Percentiles rank a stretch among this genome's conserved stretches.
Evolutionary conservation across 1,284 basidiomycete genomes (phyloP).

Genomic region (Athelia sp.): DNA sequence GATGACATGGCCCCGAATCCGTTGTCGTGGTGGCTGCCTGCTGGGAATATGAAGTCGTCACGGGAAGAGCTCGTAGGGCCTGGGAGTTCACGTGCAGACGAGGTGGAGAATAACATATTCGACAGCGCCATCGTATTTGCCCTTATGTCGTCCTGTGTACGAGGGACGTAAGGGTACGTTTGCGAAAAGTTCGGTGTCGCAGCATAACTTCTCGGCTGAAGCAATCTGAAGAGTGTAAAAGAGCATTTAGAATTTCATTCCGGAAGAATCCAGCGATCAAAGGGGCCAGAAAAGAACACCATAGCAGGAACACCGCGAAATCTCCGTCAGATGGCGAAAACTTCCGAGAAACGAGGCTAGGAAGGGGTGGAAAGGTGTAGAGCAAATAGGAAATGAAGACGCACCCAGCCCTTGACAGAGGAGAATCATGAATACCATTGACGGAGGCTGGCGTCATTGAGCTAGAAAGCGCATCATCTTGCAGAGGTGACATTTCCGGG

Average conservation of each 20-base stretch:
- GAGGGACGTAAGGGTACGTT: conserved; percentile 27
- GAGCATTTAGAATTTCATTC: neutral
- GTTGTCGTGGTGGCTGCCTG: neutral
- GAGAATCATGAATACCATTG: conserved; percentile 29
- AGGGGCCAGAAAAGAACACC: neutral
- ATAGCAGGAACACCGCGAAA: neutral
- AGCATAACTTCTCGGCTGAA: conserved; percentile 32
- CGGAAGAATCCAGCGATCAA: neutral
- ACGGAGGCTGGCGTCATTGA: conserved; percentile 16
- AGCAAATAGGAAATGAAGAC: conserved; percentile 16
- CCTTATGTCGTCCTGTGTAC: conserved; percentile 60
- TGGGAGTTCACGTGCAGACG: conserved; percentile 15
- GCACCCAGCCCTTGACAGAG: conserved; percentile 50
- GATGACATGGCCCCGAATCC: too few species aligned
- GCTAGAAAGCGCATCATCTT: conserved; percentile 3
- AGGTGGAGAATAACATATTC: conserved; percentile 37
- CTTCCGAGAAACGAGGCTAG: neutral
- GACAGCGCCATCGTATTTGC: conserved; percentile 62
- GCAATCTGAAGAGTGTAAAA: conserved; percentile 21
- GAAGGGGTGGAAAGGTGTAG: conserved; percentile 6
- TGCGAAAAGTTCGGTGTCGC: conserved; percentile 24
- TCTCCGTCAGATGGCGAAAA: neutral
- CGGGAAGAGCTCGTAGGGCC: conserved; percentile 12
- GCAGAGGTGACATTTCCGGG: too few species aligned
- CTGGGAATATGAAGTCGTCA: conserved; percentile 37